Percentiles rank a stretch among this genome's conserved stretches.
Evolutionary conservation across 192 early-diverging fungal species (phyloP).

Genomic region (Anaeromyces robustus): DNA sequence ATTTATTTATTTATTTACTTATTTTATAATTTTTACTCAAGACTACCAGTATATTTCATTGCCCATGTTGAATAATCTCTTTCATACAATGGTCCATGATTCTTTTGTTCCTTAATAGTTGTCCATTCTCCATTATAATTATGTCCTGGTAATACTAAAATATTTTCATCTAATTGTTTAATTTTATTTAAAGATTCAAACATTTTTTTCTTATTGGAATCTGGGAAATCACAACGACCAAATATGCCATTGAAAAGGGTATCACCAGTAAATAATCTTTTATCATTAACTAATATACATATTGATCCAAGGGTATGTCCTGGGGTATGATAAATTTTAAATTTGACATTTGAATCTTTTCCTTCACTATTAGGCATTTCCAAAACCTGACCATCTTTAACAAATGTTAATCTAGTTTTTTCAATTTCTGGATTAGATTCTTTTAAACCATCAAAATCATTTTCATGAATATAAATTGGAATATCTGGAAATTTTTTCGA

Average conservation of each 20-base stretch:
- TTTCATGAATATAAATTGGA: not conserved
- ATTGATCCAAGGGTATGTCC: constrained; percentile 83
- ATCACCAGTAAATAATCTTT: constrained; percentile 69
- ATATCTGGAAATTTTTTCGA: not conserved
- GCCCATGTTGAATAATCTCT: not conserved
- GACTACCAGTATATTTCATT: not conserved
- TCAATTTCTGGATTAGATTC: not conserved
- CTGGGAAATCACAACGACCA: constrained; percentile 70
- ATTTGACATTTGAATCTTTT: constrained; percentile 2
- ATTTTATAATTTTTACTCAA: not conserved
- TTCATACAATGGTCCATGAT: constrained; percentile 17
- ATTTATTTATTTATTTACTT: too few relatives aligned
- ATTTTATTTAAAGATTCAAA: constrained; percentile 52
- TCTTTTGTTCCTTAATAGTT: constrained; percentile 49
- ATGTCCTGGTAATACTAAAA: constrained; percentile 82
- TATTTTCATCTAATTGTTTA: constrained; percentile 31
- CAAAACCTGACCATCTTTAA: not conserved
- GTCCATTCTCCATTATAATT: constrained; percentile 72
- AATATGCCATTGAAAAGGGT: constrained; percentile 64
- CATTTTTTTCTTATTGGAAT: constrained; percentile 50
- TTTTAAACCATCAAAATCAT: not conserved
- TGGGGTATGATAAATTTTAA: constrained; percentile 78
- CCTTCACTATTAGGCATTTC: not conserved
- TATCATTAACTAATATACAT: constrained; percentile 58
- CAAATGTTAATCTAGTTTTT: not conserved